phyloP scores from a whole-genome alignment of 1,139 yeast species.

The Candida anutae region DNA sequence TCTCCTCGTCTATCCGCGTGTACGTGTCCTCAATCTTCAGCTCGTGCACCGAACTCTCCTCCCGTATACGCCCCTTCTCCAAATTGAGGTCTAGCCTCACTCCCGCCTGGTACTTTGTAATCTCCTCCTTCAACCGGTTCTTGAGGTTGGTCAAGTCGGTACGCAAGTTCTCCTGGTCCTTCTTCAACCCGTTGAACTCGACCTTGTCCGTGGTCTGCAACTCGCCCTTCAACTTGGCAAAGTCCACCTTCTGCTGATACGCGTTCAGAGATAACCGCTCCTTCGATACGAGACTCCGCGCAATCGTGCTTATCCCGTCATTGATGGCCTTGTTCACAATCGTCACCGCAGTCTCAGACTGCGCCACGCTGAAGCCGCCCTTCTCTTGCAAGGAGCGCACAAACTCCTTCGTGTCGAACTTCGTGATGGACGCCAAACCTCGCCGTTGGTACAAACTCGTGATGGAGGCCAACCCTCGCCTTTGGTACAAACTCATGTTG shows the following conservation, averaged over 20 bases:
- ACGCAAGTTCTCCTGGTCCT: constrained; percentile 79
- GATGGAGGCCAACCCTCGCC: too few relatives aligned
- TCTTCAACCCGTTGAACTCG: constrained; percentile 73
- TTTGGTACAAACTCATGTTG: too few relatives aligned
- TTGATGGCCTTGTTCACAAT: constrained; percentile 72
- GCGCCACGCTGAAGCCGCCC: constrained; percentile 64
- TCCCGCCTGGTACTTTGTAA: constrained; percentile 83
- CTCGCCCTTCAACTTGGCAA: constrained; percentile 89
- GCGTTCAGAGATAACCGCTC: constrained; percentile 78
- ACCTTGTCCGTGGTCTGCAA: constrained; percentile 80
- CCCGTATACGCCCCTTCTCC: constrained; percentile 93
- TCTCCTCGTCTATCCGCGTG: constrained; percentile 91
- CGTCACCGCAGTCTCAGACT: constrained; percentile 73
- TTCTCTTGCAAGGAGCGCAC: constrained; percentile 59
- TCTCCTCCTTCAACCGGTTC: constrained; percentile 81
- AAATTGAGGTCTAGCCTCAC: constrained; percentile 84
- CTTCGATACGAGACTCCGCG: constrained; percentile 70
- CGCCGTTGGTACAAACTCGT: neutral
- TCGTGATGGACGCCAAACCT: constrained; percentile 25
- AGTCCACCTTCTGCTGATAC: constrained; percentile 93
- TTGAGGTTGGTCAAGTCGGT: constrained; percentile 83
- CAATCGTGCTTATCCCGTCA: constrained; percentile 72
- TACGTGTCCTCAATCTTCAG: constrained; percentile 91
- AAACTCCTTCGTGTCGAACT: constrained; percentile 74
- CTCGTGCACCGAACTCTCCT: constrained; percentile 87